Evolutionary conservation across 148 eudicot species (phyloP), one percentile per base, ranked within the genome.

Genomic region (Linanthus parryae): DNA sequence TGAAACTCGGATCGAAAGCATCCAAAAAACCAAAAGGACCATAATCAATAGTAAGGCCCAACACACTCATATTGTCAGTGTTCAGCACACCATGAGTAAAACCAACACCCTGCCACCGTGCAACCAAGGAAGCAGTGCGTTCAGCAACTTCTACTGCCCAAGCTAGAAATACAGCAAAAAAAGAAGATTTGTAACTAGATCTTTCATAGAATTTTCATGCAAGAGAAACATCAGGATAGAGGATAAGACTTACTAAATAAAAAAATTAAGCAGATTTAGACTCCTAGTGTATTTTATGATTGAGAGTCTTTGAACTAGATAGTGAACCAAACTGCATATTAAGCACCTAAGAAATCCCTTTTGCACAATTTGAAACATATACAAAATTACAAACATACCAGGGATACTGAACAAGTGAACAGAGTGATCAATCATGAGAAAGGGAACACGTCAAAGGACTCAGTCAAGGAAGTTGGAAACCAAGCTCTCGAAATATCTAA

Each of bases 81-180:
- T 94, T 94, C 67, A 94, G 67, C 72, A 94, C 99, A 25, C 99
- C 99, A 67, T 94, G 99, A 10, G 99, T 94, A 73, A 94, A 94
- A 42, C 99, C 99, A 59, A 94, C 99, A 43, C 99, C 99, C 80
- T 94, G 99, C 99, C 99, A 94, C 29, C 85, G 58, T 24, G 96
- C 96, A 66, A 94, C 54, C 77, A 88, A 69, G 70, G 91, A 82
- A 57, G 99, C 99, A 54, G 99, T 94, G 53, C 80, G 91, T 69
- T 94, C 99, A 56, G 96, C 96, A 72, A 94, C 85, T 72, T 88
- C 99, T 62, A 88, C 99, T 14, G 82, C 92, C 99, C 99, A 94
- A 60, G 99, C 99, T 94, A 79, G 62, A 39, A 22, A 30, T 66
- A 59, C 17, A 26, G 21, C 24, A 56, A 33, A 61, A 24, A 22